Base-by-base conservation (phyloP, 2,329 filamentous ascomycete genomes). In the Colletotrichum truncatum region DNA sequence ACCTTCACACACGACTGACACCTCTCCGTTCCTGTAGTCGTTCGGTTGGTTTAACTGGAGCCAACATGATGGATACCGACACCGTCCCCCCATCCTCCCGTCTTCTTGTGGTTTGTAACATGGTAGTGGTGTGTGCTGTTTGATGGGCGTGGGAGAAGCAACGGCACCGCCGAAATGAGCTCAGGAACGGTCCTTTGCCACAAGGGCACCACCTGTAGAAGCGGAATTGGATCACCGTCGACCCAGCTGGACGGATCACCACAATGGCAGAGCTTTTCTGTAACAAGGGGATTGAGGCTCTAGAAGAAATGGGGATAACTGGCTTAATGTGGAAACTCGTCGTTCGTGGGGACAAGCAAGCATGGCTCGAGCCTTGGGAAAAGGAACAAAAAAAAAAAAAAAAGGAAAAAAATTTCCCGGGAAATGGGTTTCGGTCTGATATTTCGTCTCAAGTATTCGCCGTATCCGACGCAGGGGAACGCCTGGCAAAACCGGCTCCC, bases 151-250 rank as follows among this genome's bases (percentile, higher is more conserved):
- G 32, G 18, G 49, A 52, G 11, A 52, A 38, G 21, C 7, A 48
- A 64, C 60, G 60, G 60, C 46, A 18, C 34, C 55, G 60, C 60
- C 60, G 60, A 64, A 59, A 64, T 64, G 53, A 58, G 28, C 16
- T 52, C 49, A 52, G 28, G 30, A 23, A 43, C 30, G 51, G 23
- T 28, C 23, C 28, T 25, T n/a, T 32, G 28, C 32, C 5, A 41
- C 43, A 26, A 25, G 39, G 58, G 4, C 30, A 21, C 7, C n/a
- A 30, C 26, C 36, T 21, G 36, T 32, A 6, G 18, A 41, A 43
- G 51, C 36, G 52, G 38, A 16, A 14, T 43, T n/a, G 36, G 52
- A 55, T 55, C 38, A 9, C 25, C 18, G 18, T 45, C 18, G 18
- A 45, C 39, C 39, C 39, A 25, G 12, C 39, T 11, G 39, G 18